Evolutionary conservation across 164 flowering plant genomes (phyloP).

Genomic region (Piper betle): DNA sequence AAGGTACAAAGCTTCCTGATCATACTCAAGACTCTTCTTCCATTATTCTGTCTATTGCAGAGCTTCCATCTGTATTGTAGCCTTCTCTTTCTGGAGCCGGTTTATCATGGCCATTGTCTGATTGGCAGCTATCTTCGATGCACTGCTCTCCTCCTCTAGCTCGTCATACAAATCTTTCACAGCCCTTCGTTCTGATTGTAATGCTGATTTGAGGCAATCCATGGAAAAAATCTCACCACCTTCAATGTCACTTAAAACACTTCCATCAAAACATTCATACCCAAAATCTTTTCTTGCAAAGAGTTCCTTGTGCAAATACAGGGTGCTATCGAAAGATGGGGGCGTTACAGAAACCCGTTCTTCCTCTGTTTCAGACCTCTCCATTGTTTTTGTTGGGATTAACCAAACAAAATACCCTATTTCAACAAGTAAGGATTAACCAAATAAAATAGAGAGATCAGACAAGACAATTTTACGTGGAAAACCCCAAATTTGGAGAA

Average conservation of each 20-base stretch:
- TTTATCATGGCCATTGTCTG: constrained; percentile 98
- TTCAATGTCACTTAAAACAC: constrained; percentile 46
- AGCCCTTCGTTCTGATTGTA: constrained; percentile 48
- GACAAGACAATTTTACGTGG: too few species aligned
- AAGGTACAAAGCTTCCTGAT: constrained; percentile 75
- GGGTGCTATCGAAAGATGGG: constrained; percentile 23
- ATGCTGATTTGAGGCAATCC: constrained; percentile 44
- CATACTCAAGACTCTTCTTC: constrained; percentile 89
- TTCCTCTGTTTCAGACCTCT: constrained; percentile 34
- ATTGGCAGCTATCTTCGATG: constrained; percentile 70
- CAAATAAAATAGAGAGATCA: too few species aligned
- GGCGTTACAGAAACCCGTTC: constrained; percentile 58
- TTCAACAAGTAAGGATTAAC: too few species aligned
- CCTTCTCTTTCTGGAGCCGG: constrained; percentile 90
- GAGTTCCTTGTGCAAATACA: constrained; percentile 31
- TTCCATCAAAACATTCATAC: constrained; percentile 53
- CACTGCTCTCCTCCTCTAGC: constrained; percentile 86
- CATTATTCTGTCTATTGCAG: constrained; percentile 90
- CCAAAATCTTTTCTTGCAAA: constrained; percentile 37
- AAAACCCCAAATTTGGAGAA: too few species aligned
- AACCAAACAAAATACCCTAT: too few species aligned
- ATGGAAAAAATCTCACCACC: constrained; percentile 27
- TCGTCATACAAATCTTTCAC: constrained; percentile 52
- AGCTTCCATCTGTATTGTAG: constrained; percentile 89
- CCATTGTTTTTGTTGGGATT: too few species aligned